phyloP scores from a whole-genome alignment of 345 rosid genomes.

The Syzygium jambos region DNA sequence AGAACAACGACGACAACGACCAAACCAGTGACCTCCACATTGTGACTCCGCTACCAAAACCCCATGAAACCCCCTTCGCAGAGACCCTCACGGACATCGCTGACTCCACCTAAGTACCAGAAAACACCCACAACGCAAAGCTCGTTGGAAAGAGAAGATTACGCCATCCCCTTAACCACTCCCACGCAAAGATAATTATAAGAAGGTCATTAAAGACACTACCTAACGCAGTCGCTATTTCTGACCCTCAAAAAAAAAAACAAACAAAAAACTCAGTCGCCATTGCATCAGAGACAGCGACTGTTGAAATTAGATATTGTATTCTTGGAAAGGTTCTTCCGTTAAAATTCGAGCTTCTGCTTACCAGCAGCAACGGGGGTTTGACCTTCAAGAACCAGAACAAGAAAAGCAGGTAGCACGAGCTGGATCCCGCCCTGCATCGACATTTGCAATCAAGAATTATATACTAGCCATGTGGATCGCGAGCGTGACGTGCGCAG shows the following conservation, averaged over 20 bases:
- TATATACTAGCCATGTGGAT: not conserved
- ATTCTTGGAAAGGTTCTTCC: not conserved
- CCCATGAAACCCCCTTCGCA: not conserved
- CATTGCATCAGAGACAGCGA: not conserved
- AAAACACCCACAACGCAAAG: not conserved
- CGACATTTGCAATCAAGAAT: not conserved
- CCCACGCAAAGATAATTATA: not conserved
- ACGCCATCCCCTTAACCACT: not conserved
- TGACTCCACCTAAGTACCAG: not conserved
- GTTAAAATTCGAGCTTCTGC: not conserved
- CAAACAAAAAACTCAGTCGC: not conserved
- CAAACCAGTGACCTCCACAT: not conserved
- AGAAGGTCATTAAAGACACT: not conserved
- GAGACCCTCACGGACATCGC: not conserved
- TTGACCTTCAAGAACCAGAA: not conserved
- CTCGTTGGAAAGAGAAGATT: not conserved
- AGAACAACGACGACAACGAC: not conserved
- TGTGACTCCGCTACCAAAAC: not conserved
- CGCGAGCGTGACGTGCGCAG: not conserved
- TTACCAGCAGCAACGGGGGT: not conserved
- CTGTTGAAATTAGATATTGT: not conserved
- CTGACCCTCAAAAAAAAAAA: no score
- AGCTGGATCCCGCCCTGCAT: not conserved
- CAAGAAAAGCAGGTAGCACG: not conserved
- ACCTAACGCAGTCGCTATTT: not conserved